Percentiles rank a stretch among this genome's conserved stretches.
phyloP scores from a whole-genome alignment of 1,284 basidiomycete genomes.

The Vanrija sp. region DNA sequence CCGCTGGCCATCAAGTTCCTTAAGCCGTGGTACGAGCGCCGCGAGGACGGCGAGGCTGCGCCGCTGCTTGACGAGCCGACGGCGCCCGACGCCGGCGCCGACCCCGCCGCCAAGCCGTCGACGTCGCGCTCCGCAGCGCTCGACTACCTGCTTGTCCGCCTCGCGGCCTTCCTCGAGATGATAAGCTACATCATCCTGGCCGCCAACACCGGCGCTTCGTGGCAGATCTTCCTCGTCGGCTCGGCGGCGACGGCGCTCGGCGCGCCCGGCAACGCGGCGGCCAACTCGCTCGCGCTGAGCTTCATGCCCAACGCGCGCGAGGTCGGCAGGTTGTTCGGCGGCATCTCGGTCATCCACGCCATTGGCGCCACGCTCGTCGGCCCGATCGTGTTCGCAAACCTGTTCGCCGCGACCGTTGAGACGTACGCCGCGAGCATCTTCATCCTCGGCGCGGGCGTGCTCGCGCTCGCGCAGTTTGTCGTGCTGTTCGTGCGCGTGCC shows the following conservation, averaged over 20 bases:
- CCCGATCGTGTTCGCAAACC: constrained; percentile 39
- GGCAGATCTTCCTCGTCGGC: constrained; percentile 30
- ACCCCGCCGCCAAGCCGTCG: constrained; percentile 12
- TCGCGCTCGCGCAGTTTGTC: constrained; percentile 17
- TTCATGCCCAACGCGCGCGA: constrained; percentile 39
- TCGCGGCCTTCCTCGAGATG: constrained; percentile 55
- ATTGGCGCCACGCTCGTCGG: constrained; percentile 36
- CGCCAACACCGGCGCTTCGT: constrained; percentile 16
- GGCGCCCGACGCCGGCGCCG: background rate
- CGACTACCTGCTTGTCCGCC: constrained; percentile 40
- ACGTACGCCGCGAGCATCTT: constrained; percentile 42
- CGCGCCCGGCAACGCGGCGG: constrained; percentile 32
- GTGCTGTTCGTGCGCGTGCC: background rate
- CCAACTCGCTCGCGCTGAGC: constrained; percentile 43
- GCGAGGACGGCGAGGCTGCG: background rate
- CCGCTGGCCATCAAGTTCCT: constrained; percentile 52
- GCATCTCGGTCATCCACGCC: constrained; percentile 40
- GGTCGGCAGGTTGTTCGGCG: constrained; percentile 47
- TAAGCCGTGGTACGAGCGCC: constrained; percentile 35
- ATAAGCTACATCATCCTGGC: constrained; percentile 56
- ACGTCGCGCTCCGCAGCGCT: constrained; percentile 31
- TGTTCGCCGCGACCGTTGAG: constrained; percentile 41
- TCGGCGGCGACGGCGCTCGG: constrained; percentile 36
- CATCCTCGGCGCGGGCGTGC: constrained; percentile 22
- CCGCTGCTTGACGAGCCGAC: constrained; percentile 2